These are phyloP conservation scores for Hypocreales sp. DNA, from an alignment of 2,329 filamentous ascomycete species.

Conservation along the genomic window DNA sequence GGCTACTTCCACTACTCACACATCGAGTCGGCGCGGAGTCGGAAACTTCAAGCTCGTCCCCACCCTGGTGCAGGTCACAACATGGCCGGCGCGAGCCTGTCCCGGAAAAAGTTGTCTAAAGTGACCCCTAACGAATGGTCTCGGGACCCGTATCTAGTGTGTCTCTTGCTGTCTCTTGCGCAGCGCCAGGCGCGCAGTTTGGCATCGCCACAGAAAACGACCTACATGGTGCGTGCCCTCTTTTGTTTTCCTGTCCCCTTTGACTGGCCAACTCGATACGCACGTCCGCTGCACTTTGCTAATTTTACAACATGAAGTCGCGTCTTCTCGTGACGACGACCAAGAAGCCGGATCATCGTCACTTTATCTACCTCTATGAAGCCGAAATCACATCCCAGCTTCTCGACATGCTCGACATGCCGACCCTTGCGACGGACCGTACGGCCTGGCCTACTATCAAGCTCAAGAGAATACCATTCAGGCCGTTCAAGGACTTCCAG, in stretches of 20 bases:
- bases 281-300: background rate
- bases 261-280: too few species aligned
- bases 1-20: background rate
- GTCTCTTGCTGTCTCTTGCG: background rate
- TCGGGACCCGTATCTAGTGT: background rate
- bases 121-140: background rate
- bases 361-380: background rate
- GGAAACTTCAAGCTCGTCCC: background rate
- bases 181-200: background rate
- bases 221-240: background rate
- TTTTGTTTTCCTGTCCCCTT: background rate
- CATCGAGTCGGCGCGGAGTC: background rate
- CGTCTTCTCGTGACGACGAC: background rate
- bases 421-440: background rate
- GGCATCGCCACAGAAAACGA: background rate
- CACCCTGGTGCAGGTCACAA: background rate
- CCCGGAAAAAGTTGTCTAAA: background rate
- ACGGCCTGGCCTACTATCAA: background rate
- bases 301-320: background rate
- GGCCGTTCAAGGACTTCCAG: background rate
- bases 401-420: background rate
- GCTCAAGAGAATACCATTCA: background rate
- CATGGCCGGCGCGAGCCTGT: background rate
- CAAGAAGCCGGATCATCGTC: background rate
- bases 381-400: conserved; percentile 1